Evolutionary conservation across 176 grass and related monocot genomes (phyloP).

Genomic region (Aegilops sharonensis): DNA sequence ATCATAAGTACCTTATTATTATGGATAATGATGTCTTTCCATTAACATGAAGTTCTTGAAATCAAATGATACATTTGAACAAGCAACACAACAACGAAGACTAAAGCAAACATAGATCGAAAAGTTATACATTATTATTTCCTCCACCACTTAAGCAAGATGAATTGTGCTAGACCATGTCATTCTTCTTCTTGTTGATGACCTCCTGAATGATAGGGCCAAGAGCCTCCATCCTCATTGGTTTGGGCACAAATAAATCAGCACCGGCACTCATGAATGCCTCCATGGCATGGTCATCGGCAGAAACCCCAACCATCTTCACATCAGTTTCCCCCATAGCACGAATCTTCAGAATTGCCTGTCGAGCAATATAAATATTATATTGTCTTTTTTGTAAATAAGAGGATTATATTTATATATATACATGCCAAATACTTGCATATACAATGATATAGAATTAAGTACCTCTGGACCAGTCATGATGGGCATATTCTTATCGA

Average conservation of each 20-base stretch:
- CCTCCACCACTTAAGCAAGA: neutral
- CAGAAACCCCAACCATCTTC: too few species aligned
- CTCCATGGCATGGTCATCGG: too few species aligned
- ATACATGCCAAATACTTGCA: too few species aligned
- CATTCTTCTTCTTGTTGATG: conserved; percentile 19
- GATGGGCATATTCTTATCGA: too few species aligned
- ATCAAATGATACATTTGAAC: neutral
- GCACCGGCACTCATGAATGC: too few species aligned
- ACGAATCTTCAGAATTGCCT: neutral
- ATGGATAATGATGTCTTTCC: neutral
- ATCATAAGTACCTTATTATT: neutral
- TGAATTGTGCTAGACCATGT: neutral
- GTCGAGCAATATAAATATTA: neutral
- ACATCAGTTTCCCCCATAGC: too few species aligned
- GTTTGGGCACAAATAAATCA: too few species aligned
- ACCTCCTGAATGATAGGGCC: too few species aligned
- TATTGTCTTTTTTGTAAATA: neutral
- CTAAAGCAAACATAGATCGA: neutral
- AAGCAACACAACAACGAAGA: neutral
- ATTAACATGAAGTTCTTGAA: neutral
- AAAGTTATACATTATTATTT: neutral
- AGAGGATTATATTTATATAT: neutral
- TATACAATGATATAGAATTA: too few species aligned
- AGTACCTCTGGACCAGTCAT: too few species aligned
- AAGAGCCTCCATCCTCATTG: too few species aligned